Base-by-base conservation (phyloP, 148 eudicot species). In the Rhododendron griersonianum region DNA sequence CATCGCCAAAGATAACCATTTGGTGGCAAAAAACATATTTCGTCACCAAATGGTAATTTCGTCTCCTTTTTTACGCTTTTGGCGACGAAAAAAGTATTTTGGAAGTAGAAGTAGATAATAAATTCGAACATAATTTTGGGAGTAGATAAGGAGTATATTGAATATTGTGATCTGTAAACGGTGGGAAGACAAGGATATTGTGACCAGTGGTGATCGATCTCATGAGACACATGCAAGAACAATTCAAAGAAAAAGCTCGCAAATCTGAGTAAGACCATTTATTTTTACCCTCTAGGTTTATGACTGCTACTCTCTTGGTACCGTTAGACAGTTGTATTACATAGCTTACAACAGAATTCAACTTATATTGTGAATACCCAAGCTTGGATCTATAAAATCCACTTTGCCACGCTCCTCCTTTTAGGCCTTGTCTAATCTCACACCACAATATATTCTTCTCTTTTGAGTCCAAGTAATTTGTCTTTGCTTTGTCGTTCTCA, bases 121-220 rank as follows among this genome's bases (percentile, higher is more conserved):
- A 45, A 7, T 45, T 45, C 48, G 2, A 45, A 45, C 48, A 93
- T 88, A 92, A 91, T 96, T 87, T 90, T 95, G 84, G 98, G 98
- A 76, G 90, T 95, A 87, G 99, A 98, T 88, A 93, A 91, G 30
- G 30, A 28, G 30, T 86, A 98, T 98, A 87, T 90, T 98, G 88
- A 98, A 98, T 89, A 94, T 98, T 88, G 98, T 96, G 91, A 86
- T 94, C 83, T 96, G 98, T 45, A 98, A 94, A 85, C 91, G 94
- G 84, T 93, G 95, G 82, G 99, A 91, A 85, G 99, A 93, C 55
- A 91, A 86, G 87, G 88, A 91, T 82, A 77, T 96, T 95, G 98
- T 90, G 90, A 90, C 94, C 21, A 92, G 98, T 83, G 99, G 94
- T 89, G 96, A 95, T 39, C 41, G 41, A 39, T 90, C 92, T 95